Base-by-base conservation (phyloP, 805 yeast species). In the Allodekkera sacchari region DNA sequence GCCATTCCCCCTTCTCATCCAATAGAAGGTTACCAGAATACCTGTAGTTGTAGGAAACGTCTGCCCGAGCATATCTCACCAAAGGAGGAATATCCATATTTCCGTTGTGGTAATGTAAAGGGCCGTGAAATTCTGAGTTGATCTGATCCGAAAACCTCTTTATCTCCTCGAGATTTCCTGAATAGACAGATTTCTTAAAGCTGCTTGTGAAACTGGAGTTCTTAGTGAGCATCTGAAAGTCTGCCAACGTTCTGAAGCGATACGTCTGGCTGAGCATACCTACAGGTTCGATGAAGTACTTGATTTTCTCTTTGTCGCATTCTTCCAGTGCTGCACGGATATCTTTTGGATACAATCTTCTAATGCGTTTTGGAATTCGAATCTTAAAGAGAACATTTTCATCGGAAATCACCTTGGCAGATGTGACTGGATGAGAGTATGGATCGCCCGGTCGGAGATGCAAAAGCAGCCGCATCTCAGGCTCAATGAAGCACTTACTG, bases 181-280 rank as follows among this genome's bases (percentile, higher is more conserved):
- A 37, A 24, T 59, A 59, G 4, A 77, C 43, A 2, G 77, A 61
- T 1, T 44, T 34, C 22, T 57, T 45, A 29, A 70, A 54, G 15
- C 48, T 61, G 6, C 53, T 40, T 1, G 70, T 64, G 38, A 76
- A 70, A 2, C 60, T 51, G 10, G 80, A 77, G 43, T 71, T 67
- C 30, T 67, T 68, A 9, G 85, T 71, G 20, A 71, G 61, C 41
- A 72, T 69, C 52, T 92, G 97, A 53, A 85, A 89, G 55, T 88
- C 97, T 0, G 89, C 77, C 67, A 87, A 72, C 41, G 83, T 84
- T 43, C 95, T 70, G 53, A 89, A 89, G 40, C 81, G 69, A 47
- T 76, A 78, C 12, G 78, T 79, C 36, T 74, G 68, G 44, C 75
- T 74, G 13, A 85, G 63, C 13, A 84, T 68, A 0, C 79, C 87